A percentile compares a stretch with the other conserved stretches of the same genome.
Evolutionary conservation across 1,139 yeast species (phyloP).

Genomic region (Zygotorulaspora mrakii): DNA sequence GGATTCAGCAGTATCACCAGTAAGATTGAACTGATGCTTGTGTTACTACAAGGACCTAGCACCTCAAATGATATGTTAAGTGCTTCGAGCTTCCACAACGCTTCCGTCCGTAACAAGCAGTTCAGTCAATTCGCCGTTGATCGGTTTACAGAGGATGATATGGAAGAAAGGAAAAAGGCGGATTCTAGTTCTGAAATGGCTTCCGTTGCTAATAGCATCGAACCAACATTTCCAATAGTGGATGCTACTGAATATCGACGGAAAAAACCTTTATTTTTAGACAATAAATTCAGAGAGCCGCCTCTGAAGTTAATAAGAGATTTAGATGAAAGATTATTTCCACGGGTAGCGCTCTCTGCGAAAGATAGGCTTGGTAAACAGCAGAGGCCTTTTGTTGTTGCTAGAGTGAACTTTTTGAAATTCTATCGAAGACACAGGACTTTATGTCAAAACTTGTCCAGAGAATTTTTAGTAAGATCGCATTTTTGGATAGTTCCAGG

Average conservation of each 20-base stretch:
- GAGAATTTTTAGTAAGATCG: conserved; percentile 44
- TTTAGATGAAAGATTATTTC: conserved; percentile 43
- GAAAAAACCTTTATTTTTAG: conserved; percentile 3
- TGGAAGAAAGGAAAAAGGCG: background rate
- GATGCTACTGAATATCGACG: conserved; percentile 2
- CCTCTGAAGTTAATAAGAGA: conserved; percentile 44
- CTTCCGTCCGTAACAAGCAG: background rate
- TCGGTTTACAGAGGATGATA: background rate
- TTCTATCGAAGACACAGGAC: conserved; percentile 42
- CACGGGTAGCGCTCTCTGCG: conserved; percentile 28
- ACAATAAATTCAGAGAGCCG: conserved; percentile 29
- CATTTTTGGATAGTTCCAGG: conserved; percentile 57
- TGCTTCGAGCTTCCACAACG: conserved; percentile 1
- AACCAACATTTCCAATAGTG: background rate
- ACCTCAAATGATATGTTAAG: background rate
- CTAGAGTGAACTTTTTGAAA: conserved; percentile 38
- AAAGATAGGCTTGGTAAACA: conserved; percentile 37
- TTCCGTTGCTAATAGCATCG: background rate
- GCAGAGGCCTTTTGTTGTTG: conserved; percentile 37
- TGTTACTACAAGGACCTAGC: conserved; percentile 26
- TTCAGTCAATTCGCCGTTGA: conserved; percentile 5
- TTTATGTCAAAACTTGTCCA: conserved; percentile 42
- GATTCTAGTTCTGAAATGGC: background rate
- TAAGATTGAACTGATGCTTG: conserved; percentile 34
- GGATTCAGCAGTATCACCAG: conserved; percentile 22